Evolutionary conservation across 495 filamentous ascomycete species (phyloP).

Genomic region (Aspergillus campestris): DNA sequence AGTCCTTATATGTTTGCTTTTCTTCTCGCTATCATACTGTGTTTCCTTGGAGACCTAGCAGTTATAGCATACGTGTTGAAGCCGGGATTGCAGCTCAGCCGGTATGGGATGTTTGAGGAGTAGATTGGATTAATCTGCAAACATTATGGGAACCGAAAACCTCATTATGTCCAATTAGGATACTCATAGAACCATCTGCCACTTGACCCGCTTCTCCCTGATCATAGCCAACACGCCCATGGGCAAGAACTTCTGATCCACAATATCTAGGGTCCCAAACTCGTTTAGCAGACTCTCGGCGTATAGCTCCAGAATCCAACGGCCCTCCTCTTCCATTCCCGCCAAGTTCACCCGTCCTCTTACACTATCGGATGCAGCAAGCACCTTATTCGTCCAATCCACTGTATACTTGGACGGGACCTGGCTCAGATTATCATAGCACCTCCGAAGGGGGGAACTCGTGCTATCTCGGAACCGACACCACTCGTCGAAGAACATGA

Average conservation of each 20-base stretch:
- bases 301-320: constrained; percentile 46
- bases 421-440: constrained; percentile 17
- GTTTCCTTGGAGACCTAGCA: no score
- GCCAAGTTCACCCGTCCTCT: neutral
- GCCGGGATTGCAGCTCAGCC: no score
- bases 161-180: neutral
- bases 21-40: no score
- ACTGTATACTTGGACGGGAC: constrained; percentile 11
- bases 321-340: constrained; percentile 19
- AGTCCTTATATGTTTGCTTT: no score
- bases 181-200: constrained; percentile 36
- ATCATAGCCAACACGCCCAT: constrained; percentile 46
- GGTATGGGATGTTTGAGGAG: no score
- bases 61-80: no score
- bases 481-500: constrained; percentile 44
- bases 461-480: constrained; percentile 31
- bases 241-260: constrained; percentile 47
- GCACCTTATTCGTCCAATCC: constrained; percentile 5
- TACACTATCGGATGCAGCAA: neutral
- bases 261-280: constrained; percentile 44
- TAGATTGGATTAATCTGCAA: no score
- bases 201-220: constrained; percentile 44
- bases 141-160: no score
- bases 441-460: constrained; percentile 10
- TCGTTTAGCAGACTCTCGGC: constrained; percentile 37